phyloP scores from a whole-genome alignment of 768 basidiomycete genomes.

The Suillus fuscotomentosus region DNA sequence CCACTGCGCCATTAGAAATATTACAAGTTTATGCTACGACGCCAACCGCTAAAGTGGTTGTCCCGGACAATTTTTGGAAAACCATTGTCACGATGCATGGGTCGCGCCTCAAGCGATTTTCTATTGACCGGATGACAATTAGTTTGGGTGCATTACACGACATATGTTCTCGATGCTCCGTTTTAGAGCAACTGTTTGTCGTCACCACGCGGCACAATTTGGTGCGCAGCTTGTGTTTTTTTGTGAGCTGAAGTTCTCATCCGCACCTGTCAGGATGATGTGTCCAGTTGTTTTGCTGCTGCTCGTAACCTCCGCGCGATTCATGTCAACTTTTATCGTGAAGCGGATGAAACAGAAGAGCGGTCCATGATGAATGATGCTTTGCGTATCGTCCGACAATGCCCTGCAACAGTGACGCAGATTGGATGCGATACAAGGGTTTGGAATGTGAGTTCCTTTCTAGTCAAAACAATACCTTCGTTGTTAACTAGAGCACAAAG shows the following conservation, averaged over 20 bases:
- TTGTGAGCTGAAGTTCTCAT: neutral
- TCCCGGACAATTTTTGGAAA: slow-evolving; percentile 50
- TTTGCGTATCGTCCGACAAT: slow-evolving; percentile 45
- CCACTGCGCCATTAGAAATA: slow-evolving; percentile 47
- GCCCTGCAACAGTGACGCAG: slow-evolving; percentile 51
- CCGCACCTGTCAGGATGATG: slow-evolving; percentile 14
- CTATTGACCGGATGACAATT: slow-evolving; percentile 63
- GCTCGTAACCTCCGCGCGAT: slow-evolving; percentile 51
- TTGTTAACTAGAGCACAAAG: slow-evolving; percentile 30
- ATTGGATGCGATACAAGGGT: slow-evolving; percentile 70
- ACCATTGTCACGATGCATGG: slow-evolving; percentile 51
- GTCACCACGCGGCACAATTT: slow-evolving; percentile 46
- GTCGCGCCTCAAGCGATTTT: slow-evolving; percentile 50
- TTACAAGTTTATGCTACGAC: slow-evolving; percentile 64
- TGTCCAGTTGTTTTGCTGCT: slow-evolving; percentile 34
- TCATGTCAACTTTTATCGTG: slow-evolving; percentile 56
- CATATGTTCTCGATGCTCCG: slow-evolving; percentile 53
- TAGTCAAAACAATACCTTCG: neutral
- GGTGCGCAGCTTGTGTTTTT: slow-evolving; percentile 32
- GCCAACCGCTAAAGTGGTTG: slow-evolving; percentile 35
- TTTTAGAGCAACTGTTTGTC: slow-evolving; percentile 64
- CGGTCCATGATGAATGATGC: slow-evolving; percentile 33
- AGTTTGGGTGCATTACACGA: slow-evolving; percentile 45
- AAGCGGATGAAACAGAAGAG: slow-evolving; percentile 16
- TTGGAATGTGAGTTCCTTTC: slow-evolving; percentile 54